Conservation (phyloP, 352 stramenopile species). For the Albugo candida region DNA sequence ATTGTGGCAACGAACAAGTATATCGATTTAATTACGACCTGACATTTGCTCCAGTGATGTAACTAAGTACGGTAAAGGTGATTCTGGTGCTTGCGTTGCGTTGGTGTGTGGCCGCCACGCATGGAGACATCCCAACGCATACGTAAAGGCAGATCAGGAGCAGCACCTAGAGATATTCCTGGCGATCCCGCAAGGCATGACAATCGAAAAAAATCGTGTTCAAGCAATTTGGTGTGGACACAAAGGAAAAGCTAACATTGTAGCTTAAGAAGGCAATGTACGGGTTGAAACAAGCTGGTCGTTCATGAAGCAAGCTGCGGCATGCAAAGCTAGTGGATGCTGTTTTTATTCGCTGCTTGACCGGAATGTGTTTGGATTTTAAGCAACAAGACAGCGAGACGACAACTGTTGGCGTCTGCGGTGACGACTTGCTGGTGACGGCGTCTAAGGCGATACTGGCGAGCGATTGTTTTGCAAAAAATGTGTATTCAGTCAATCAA, state of each 20-base stretch:
- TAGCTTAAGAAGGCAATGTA: slow-evolving; percentile 12
- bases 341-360: slow-evolving; percentile 7
- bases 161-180: neutral
- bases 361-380: slow-evolving; percentile 12
- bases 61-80: neutral
- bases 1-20: neutral
- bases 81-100: neutral
- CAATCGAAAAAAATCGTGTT: neutral
- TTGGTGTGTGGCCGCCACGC: neutral
- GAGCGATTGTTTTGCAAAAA: slow-evolving; percentile 5
- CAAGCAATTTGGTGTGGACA: neutral
- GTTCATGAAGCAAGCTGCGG: slow-evolving; percentile 13
- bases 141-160: neutral
- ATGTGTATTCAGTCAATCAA: neutral
- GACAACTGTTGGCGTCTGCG: slow-evolving; percentile 6
- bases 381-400: slow-evolving; percentile 5
- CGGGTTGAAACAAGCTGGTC: slow-evolving; percentile 11
- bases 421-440: slow-evolving; percentile 7
- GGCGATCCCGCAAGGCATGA: neutral
- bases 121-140: neutral
- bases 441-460: slow-evolving; percentile 2
- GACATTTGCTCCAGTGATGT: neutral
- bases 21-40: neutral
- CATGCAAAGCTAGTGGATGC: slow-evolving; percentile 4
- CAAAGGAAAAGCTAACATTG: neutral